These are phyloP conservation scores for Chaetothyriales sp. DNA, from an alignment of 2,329 filamentous ascomycete genomes.

Conservation along the genomic window DNA sequence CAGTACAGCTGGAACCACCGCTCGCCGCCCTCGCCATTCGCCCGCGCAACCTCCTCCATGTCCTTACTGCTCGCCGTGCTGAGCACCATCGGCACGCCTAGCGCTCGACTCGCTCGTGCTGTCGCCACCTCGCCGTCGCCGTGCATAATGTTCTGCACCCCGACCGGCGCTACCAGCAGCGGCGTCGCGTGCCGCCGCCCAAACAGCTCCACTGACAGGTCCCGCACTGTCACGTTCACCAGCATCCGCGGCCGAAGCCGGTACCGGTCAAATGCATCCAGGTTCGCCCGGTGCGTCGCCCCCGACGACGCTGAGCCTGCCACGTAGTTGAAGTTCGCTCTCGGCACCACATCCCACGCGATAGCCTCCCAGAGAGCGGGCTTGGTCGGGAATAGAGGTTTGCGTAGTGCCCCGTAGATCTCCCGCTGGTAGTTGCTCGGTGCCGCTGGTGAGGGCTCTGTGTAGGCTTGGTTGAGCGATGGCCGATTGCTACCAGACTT, in stretches of 20 bases:
- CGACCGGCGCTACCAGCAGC: slow-evolving; percentile 52
- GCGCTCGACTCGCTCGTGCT: slow-evolving; percentile 44
- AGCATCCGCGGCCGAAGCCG: slow-evolving; percentile 19
- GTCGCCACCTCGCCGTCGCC: slow-evolving; percentile 48
- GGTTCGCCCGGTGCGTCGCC: slow-evolving; percentile 21
- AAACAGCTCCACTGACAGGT: slow-evolving; percentile 40
- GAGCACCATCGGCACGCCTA: slow-evolving; percentile 51
- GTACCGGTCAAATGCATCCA: slow-evolving; percentile 22
- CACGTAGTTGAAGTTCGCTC: slow-evolving; percentile 45
- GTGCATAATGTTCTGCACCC: slow-evolving; percentile 56
- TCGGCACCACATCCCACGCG: slow-evolving; percentile 35
- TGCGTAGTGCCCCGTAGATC: slow-evolving; percentile 15
- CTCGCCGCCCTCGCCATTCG: slow-evolving; percentile 37
- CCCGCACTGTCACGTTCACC: slow-evolving; percentile 27
- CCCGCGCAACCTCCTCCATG: slow-evolving; percentile 52
- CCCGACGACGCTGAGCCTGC: slow-evolving; percentile 39
- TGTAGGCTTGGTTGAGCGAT: slow-evolving; percentile 11
- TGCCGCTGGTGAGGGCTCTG: slow-evolving; percentile 12
- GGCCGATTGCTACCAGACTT: not conserved
- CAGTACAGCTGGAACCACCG: slow-evolving; percentile 67
- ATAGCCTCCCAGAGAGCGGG: slow-evolving; percentile 41
- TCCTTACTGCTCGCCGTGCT: slow-evolving; percentile 49
- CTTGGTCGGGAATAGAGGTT: slow-evolving; percentile 42
- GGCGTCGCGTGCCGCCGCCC: slow-evolving; percentile 36
- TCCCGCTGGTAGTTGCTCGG: slow-evolving; percentile 15